Conservation (phyloP, 371 early-diverging fungal species). For the Entomophthora muscae region DNA sequence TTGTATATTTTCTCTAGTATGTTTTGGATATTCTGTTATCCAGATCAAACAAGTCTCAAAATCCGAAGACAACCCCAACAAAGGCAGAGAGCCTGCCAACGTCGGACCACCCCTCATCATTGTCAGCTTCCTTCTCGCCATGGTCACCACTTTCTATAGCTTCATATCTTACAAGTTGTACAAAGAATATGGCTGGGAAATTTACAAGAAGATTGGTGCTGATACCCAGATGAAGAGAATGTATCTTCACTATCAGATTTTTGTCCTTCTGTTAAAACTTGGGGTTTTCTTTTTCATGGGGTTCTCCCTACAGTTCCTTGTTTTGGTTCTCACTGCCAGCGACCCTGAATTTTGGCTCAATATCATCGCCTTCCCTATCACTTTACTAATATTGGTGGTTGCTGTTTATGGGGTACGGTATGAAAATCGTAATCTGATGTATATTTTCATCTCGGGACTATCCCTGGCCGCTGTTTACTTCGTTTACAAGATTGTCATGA, state of each 20-base stretch:
- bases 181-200: slow-evolving; percentile 83
- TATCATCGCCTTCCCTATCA: slow-evolving; percentile 51
- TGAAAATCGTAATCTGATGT: slow-evolving; percentile 29
- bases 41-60: slow-evolving; percentile 16
- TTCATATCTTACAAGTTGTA: slow-evolving; percentile 31
- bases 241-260: slow-evolving; percentile 76
- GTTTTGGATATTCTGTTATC: slow-evolving; percentile 62
- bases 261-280: slow-evolving; percentile 70
- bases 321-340: slow-evolving; percentile 42
- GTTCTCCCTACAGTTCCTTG: slow-evolving; percentile 76
- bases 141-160: slow-evolving; percentile 13
- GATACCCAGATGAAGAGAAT: slow-evolving; percentile 69
- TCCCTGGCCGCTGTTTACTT: slow-evolving; percentile 61
- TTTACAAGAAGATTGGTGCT: slow-evolving; percentile 89
- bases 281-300: slow-evolving; percentile 78
- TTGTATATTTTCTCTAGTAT: slow-evolving; percentile 56
- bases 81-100: neutral
- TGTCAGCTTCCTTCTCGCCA: slow-evolving; percentile 12
- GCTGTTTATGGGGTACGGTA: slow-evolving; percentile 66
- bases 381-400: slow-evolving; percentile 41
- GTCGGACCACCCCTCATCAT: slow-evolving; percentile 10
- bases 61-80: neutral
- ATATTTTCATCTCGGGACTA: slow-evolving; percentile 21
- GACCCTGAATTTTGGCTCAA: slow-evolving; percentile 58
- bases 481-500: slow-evolving; percentile 64